Evolutionary conservation across 495 filamentous ascomycete species (phyloP), one percentile per base, ranked within the genome.

Genomic region (Xylaria telfairii): DNA sequence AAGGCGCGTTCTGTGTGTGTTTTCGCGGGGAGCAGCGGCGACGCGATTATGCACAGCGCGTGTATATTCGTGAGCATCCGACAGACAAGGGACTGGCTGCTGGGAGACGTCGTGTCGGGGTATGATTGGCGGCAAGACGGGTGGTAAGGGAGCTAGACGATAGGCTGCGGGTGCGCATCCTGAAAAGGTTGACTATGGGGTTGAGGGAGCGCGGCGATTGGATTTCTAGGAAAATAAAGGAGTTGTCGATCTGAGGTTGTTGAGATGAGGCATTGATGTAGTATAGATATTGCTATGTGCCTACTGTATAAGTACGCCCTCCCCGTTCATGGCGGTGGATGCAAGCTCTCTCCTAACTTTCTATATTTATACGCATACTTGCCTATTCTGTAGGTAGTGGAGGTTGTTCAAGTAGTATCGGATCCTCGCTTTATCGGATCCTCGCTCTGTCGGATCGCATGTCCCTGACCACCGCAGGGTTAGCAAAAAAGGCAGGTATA

Each of bases 201-300:
- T 57, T 15, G 32, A 57, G 30, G 53, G 72, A 87, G 87, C 17
- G 24, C 51, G 19, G 17, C 6, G 15, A 59, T 37, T 59, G 30
- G 54, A 59, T 59, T 30, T 59, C 32, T 10, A 13, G 21, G 21
- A 54, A 59, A 34, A 19, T 59, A 19, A 59, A 59, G 54, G 54
- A 59, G 17, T 59, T 59, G 54, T 37, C 54, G 30, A 59, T 37
- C 54, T 59, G 30, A 59, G 30, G 30, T 37, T 59, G 54, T 37
- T 59, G 54, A 59, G 30, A 59, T 59, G 30, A 59, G 28, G 54
- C 54, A 59, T 59, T 59, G 54, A 59, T 37, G 30, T 59, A 32
- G 54, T 37, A 17, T 59, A 32, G 54, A 59, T 59, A 59, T 59
- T 59, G 54, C 54, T 59, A 59, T 32, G 32, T 59, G 15, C 32